Conservation (phyloP, 23 red algal species). For the Gracilaria domingensis region DNA sequence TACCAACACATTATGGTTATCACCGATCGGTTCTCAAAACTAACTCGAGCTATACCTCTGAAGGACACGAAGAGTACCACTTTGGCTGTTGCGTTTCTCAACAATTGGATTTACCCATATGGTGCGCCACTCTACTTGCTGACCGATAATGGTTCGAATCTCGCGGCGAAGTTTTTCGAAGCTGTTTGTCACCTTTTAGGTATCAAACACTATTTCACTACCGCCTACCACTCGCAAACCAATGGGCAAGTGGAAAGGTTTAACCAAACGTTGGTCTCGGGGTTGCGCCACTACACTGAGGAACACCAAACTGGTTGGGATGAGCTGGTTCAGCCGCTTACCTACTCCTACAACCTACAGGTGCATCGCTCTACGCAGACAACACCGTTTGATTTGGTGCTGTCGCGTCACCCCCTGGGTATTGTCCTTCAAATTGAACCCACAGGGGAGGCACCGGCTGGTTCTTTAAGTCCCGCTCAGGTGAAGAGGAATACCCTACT, state of each 20-base stretch:
- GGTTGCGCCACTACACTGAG: conserved; percentile 8
- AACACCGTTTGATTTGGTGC: conserved; percentile 36
- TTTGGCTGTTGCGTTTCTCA: not conserved
- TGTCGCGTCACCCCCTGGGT: conserved; percentile 18
- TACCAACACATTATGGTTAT: conserved; percentile 45
- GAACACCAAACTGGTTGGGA: conserved; percentile 52
- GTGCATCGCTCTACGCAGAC: conserved; percentile 13
- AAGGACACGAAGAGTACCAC: conserved; percentile 10
- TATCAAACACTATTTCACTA: conserved; percentile 24
- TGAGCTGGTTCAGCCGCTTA: not conserved
- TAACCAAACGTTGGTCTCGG: conserved; percentile 25
- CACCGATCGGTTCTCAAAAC: conserved; percentile 53
- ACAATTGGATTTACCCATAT: conserved; percentile 49
- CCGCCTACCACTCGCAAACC: conserved; percentile 43
- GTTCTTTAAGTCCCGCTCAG: not conserved
- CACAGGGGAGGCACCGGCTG: not conserved
- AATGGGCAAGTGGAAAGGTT: conserved; percentile 58
- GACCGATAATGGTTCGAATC: conserved; percentile 42
- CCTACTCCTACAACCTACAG: conserved; percentile 37
- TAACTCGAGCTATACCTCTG: conserved; percentile 22
- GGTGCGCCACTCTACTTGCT: conserved; percentile 17
- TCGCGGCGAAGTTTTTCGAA: conserved; percentile 35
- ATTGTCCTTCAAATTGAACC: conserved; percentile 18
- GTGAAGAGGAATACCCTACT: conserved; percentile 16
- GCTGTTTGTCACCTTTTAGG: conserved; percentile 31